Base-by-base conservation (phyloP, 148 eudicot genomes). In the Arctostaphylos glauca region DNA sequence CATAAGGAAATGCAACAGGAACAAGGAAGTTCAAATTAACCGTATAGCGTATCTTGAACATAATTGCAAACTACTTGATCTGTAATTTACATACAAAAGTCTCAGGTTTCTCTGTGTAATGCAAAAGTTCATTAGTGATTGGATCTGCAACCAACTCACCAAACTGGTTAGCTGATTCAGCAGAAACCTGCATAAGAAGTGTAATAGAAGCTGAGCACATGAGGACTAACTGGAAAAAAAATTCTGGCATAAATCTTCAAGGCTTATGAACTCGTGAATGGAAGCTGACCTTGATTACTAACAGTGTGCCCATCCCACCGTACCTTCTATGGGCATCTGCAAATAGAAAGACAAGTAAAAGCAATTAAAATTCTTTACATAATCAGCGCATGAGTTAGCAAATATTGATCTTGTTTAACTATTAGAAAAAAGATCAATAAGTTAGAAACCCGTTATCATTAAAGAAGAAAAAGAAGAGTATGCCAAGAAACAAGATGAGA, bases 21-120 rank as follows among this genome's bases (percentile, higher is more conserved):
- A 81, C 5, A 76, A 84, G 47, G 25, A 56, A 21, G 31, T 53
- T 80, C 23, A 66, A 73, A 75, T 70, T 73, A 52, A n/a, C 18
- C 43, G 74, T 18, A 54, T 48, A 14, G 48, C 41, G 58, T 77
- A 80, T n/a, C 23, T 56, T 38, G 10, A 59, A 74, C 59, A 50
- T 19, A 23, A 49, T 6, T 47, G 77, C 16, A 54, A 77, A 56
- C 80, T 49, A 52, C 44, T 77, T 70, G 72, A 79, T 64, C 18
- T 47, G 70, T 67, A 84, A 47, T 77, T 54, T 46, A 86, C 99
- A 80, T 94, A 96, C 99, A 92, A 96, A 96, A 81, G 99, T 96
- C 84, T 94, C 98, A 16, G 98, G 99, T 90, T 96, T 96, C 83
- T 96, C 99, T 6, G 98, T 96, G 91, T 94, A 96, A 87, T 96